Conservation (phyloP, 805 yeast genomes). For the Pichia occidentalis region DNA sequence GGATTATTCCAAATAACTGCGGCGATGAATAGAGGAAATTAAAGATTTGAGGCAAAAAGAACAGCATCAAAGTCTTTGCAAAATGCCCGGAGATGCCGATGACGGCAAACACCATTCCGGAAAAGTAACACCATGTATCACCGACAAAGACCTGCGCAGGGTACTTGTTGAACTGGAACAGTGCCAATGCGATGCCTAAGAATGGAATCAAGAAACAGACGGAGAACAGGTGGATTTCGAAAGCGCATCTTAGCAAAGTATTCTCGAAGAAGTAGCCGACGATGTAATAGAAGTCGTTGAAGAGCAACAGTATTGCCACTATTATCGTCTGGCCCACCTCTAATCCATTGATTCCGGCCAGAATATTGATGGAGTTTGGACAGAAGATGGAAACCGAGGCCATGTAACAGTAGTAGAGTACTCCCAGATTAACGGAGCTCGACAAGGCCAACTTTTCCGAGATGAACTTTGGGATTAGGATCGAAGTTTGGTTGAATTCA, state of each 20-base stretch:
- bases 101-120: conserved; percentile 98
- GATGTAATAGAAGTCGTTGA: conserved; percentile 73
- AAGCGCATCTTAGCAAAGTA: conserved; percentile 45
- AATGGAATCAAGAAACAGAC: conserved; percentile 78
- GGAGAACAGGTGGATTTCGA: conserved; percentile 77
- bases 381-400: conserved; percentile 85
- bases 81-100: conserved; percentile 96
- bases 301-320: conserved; percentile 58
- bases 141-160: conserved; percentile 96
- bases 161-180: conserved; percentile 77
- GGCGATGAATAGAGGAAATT: conserved; percentile 91
- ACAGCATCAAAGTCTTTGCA: conserved; percentile 81
- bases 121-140: conserved; percentile 95
- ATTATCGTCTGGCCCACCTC: conserved; percentile 94
- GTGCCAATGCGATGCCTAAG: conserved; percentile 72
- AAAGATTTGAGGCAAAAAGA: conserved; percentile 85
- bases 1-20: conserved; percentile 77
- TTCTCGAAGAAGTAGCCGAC: conserved; percentile 39
- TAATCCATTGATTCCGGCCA: conserved; percentile 94
- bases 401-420: conserved; percentile 83
- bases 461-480: conserved; percentile 71
- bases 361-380: conserved; percentile 90
- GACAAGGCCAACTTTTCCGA: conserved; percentile 33
- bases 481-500: conserved; percentile 87
- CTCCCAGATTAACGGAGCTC: conserved; percentile 64